phyloP scores from a whole-genome alignment of 1,139 yeast species.

The Kodamaea alishanica region DNA sequence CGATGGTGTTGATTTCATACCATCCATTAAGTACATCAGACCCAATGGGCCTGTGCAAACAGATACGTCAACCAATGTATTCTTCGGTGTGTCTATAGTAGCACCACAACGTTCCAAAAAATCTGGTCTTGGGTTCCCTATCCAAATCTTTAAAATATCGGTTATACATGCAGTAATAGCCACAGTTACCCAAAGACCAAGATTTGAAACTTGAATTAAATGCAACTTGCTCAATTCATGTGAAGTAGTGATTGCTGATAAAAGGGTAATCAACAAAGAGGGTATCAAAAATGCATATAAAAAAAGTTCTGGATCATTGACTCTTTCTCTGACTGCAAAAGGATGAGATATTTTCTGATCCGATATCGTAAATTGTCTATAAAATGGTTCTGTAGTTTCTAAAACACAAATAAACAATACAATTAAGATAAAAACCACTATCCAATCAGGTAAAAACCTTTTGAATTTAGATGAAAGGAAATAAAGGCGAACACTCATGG shows the following conservation, averaged over 20 bases:
- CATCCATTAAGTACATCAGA: conserved; percentile 55
- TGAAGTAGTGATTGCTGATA: conserved; percentile 10
- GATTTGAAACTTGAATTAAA: conserved; percentile 18
- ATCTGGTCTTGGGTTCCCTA: conserved; percentile 27
- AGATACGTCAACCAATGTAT: conserved; percentile 15
- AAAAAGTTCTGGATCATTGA: conserved; percentile 19
- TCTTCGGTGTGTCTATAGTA: conserved; percentile 12
- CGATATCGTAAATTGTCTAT: conserved; percentile 17
- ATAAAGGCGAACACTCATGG: conserved; percentile 10
- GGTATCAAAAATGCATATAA: conserved; percentile 15
- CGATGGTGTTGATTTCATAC: conserved; percentile 76
- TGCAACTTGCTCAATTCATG: conserved; percentile 14
- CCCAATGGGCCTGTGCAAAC: conserved; percentile 45
- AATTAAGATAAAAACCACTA: conserved; percentile 14
- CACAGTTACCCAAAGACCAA: conserved; percentile 16
- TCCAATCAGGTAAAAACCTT: conserved; percentile 18
- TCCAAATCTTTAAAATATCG: conserved; percentile 24
- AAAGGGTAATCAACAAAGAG: conserved; percentile 11
- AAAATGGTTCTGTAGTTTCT: conserved; percentile 17
- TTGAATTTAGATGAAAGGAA: conserved; percentile 12
- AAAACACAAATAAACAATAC: conserved; percentile 20
- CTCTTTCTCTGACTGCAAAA: conserved; percentile 19
- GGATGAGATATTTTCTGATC: conserved; percentile 20
- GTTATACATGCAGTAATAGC: conserved; percentile 34
- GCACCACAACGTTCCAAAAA: conserved; percentile 24